These are phyloP conservation scores for Xerocomus amazonicus DNA, from an alignment of 1,284 basidiomycete genomes.

Conservation along the genomic window DNA sequence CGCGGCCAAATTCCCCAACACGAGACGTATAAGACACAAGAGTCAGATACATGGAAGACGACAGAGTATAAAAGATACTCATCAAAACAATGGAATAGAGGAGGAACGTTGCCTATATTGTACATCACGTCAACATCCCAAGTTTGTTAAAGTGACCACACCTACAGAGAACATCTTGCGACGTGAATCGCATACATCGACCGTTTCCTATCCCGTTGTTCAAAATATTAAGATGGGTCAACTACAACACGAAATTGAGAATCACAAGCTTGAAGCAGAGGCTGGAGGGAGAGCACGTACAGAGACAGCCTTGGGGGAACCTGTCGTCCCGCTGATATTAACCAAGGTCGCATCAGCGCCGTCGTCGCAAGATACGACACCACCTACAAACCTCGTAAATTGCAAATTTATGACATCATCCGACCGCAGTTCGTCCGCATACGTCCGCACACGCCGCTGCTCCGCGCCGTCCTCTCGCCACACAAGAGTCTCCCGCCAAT, in stretches of 20 bases:
- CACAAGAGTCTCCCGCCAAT: conserved; percentile 64
- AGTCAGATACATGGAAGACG: conserved; percentile 7
- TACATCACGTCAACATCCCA: conserved; percentile 1
- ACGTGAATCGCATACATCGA: conserved; percentile 63
- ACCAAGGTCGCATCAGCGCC: conserved; percentile 2
- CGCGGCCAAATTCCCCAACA: conserved; percentile 77
- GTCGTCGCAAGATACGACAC: not conserved
- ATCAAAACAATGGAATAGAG: conserved; percentile 87
- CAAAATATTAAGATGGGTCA: conserved; percentile 73
- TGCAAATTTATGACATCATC: conserved; percentile 80
- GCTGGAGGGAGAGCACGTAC: conserved; percentile 38
- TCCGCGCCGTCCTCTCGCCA: conserved; percentile 55
- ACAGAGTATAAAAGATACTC: conserved; percentile 38
- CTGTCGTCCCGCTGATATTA: conserved; percentile 67
- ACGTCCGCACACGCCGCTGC: conserved; percentile 38
- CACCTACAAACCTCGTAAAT: conserved; percentile 64
- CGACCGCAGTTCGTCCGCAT: conserved; percentile 41
- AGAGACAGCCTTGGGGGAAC: conserved; percentile 74
- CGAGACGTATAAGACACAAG: conserved; percentile 50
- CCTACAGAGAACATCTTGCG: conserved; percentile 65
- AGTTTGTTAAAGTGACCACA: conserved; percentile 3
- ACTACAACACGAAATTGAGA: conserved; percentile 35
- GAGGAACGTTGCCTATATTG: conserved; percentile 67
- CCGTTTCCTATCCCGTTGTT: conserved; percentile 77
- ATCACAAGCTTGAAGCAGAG: not conserved